Evolutionary conservation across 805 yeast genomes (phyloP).

Genomic region (Saccharomycopsis fodiens): DNA sequence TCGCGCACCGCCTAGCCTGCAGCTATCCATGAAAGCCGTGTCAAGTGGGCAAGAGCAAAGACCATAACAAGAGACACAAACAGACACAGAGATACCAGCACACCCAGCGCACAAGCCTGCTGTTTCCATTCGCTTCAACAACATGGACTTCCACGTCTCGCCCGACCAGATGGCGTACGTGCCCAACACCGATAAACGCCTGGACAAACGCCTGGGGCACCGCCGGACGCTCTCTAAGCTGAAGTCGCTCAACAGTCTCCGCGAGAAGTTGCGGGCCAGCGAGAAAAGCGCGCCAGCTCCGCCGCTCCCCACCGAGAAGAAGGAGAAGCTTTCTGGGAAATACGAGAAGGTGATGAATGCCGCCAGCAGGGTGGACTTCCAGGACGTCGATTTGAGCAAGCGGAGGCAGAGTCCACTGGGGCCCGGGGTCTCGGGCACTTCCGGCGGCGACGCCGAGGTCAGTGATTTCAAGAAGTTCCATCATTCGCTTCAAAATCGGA

Average conservation of each 20-base stretch:
- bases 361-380: slow-evolving; percentile 15
- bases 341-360: slow-evolving; percentile 12
- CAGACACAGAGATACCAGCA: too few species aligned
- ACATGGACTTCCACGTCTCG: slow-evolving; percentile 2
- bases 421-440: too few species aligned
- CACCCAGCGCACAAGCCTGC: too few species aligned
- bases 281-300: neutral
- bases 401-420: neutral
- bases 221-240: slow-evolving; percentile 11
- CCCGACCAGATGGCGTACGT: slow-evolving; percentile 6
- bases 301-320: neutral
- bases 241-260: slow-evolving; percentile 5
- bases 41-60: too few species aligned
- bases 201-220: neutral
- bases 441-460: slow-evolving; percentile 2
- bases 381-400: slow-evolving; percentile 17
- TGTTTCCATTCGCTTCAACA: slow-evolving; percentile 1
- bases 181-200: slow-evolving; percentile 5
- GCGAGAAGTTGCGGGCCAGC: neutral
- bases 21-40: too few species aligned
- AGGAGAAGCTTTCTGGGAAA: neutral
- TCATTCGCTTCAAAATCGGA: slow-evolving; percentile 8
- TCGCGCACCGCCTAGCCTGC: too few species aligned
- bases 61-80: too few species aligned
- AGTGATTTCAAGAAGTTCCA: slow-evolving; percentile 18